phyloP scores from a whole-genome alignment of 371 early-diverging fungal species.

The Mucor lusitanicus region DNA sequence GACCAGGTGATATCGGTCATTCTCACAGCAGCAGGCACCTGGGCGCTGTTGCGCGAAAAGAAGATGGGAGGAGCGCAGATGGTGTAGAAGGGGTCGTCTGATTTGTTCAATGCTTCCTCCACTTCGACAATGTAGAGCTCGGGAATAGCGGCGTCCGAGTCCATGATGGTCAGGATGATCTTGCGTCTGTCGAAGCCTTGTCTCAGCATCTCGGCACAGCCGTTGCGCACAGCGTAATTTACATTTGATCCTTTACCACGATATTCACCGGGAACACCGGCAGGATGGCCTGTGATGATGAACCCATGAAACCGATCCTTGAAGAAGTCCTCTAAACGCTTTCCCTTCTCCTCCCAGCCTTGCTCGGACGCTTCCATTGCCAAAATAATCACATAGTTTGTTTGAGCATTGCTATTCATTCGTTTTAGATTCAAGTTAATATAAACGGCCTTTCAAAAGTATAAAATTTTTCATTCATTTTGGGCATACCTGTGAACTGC shows the following conservation, averaged over 20 bases:
- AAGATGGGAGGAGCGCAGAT: conserved; percentile 75
- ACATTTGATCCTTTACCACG: conserved; percentile 81
- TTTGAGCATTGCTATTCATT: conserved; percentile 36
- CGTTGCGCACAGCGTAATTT: conserved; percentile 64
- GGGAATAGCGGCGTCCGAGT: conserved; percentile 53
- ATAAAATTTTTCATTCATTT: neutral
- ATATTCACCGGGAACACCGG: conserved; percentile 68
- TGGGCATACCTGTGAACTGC: conserved; percentile 40
- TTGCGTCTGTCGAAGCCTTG: conserved; percentile 49
- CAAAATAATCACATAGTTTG: conserved; percentile 58
- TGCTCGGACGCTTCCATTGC: conserved; percentile 82
- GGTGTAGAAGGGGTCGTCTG: conserved; percentile 48
- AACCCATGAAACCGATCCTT: conserved; percentile 47
- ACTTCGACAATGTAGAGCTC: conserved; percentile 49
- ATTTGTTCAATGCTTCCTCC: conserved; percentile 36
- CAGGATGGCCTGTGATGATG: conserved; percentile 72
- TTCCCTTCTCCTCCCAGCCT: conserved; percentile 63
- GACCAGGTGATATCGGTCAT: conserved; percentile 82
- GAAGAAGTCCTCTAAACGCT: conserved; percentile 50
- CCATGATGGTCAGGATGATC: conserved; percentile 64
- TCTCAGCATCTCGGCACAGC: conserved; percentile 32
- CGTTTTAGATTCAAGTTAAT: neutral
- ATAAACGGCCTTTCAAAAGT: neutral
- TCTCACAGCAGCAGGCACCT: conserved; percentile 76
- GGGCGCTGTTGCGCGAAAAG: conserved; percentile 74